Base-by-base conservation (phyloP, 208 protist genomes). In the Vickermania ingenoplastis region DNA sequence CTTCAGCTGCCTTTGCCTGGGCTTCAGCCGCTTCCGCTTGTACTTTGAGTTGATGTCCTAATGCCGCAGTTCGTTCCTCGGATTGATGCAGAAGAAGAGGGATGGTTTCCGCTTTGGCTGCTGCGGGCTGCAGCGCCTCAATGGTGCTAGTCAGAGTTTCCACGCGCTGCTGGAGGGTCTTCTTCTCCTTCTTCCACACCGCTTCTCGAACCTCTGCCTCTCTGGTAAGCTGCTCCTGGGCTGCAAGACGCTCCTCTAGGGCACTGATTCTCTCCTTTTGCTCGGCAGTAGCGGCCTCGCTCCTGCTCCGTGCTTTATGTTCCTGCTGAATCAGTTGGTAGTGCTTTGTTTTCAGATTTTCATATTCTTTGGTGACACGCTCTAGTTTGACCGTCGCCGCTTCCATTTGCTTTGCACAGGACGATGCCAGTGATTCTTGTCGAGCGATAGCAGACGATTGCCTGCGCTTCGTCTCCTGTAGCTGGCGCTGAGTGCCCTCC, bases 301-400 rank as follows among this genome's bases (percentile, higher is more conserved):
- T 58, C 27, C 31, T 65, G 17, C 57, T 57, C 31, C 61, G 28
- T 7, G 59, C 61, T 22, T 57, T 65, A 2, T 31, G 22, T 50
- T 63, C 61, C 25, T 61, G 58, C 26, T 53, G 67, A 7, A 56
- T 41, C 36, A 64, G 57, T 41, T 56, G 41, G 31, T 74, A 54
- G 21, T 67, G 49, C 36, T 69, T 49, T 56, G 53, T 7, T 17
- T 45, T 45, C 17, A 45, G 36, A n/a, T 45, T 7, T 7, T 45
- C 36, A 17, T 17, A 45, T 7, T 45, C 36, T n/a, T 45, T 45
- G 7, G 36, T n/a, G 17, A 45, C 11, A 45, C 17, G 7, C 36
- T n/a, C 36, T 17, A 45, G 7, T 45, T 45, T 45, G 36, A 17
- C 36, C 36, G 36, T 45, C 11, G 36, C 7, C 7, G 36, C 7